Conservation (phyloP, 805 yeast species). For the Cyberlindnera euphorbiiphila region DNA sequence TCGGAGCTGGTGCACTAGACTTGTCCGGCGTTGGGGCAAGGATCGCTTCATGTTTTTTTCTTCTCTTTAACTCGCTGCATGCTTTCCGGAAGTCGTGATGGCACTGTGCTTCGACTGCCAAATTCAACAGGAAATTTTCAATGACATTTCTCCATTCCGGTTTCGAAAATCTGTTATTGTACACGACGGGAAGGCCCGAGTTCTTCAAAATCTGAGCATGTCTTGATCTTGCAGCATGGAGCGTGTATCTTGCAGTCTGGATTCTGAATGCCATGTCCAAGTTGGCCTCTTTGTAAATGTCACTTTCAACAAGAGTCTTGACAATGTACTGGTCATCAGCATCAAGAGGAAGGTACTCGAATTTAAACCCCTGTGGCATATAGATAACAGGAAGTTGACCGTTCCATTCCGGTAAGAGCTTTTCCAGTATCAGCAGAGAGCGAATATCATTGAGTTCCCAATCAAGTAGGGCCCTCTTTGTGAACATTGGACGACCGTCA, state of each 20-base stretch:
- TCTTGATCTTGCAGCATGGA: constrained; percentile 51
- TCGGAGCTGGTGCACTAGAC: constrained; percentile 5
- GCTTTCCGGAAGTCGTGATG: constrained; percentile 56
- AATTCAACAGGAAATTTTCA: constrained; percentile 60
- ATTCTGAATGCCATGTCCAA: constrained; percentile 49
- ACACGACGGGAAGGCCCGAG: constrained; percentile 17
- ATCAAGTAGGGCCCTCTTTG: constrained; percentile 57
- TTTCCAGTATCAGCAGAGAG: constrained; percentile 50
- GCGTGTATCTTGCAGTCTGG: constrained; percentile 61
- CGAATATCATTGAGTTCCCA: constrained; percentile 73
- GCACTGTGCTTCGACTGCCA: constrained; percentile 70
- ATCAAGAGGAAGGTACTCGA: constrained; percentile 50
- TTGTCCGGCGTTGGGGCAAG: too few species aligned
- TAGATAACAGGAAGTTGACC: constrained; percentile 43
- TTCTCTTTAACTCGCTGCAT: constrained; percentile 44
- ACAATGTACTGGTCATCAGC: constrained; percentile 51
- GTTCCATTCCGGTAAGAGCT: constrained; percentile 52
- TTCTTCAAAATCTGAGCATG: constrained; percentile 36
- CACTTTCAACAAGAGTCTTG: constrained; percentile 48
- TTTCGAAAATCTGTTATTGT: constrained; percentile 34
- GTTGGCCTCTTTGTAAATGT: constrained; percentile 62
- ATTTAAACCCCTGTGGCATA: constrained; percentile 36
- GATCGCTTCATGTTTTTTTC: constrained; percentile 32
- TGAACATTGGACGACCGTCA: constrained; percentile 60
- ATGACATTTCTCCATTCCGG: constrained; percentile 73